Base-by-base conservation (phyloP, 2,329 filamentous ascomycete species). In the Trichoderma citrinoviride region DNA sequence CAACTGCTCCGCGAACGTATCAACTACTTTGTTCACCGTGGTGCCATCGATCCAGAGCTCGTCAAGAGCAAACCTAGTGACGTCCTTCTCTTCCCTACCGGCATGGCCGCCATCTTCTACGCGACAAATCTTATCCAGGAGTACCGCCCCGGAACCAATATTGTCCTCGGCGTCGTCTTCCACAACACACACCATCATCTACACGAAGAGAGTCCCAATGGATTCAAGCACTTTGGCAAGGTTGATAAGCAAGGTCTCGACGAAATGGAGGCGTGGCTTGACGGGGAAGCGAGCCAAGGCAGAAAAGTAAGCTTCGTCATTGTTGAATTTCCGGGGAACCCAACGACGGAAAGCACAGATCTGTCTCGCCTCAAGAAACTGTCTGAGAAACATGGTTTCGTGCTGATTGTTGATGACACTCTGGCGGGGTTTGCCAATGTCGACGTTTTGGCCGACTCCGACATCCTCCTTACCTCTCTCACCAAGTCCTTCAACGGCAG, bases 401-500 rank as follows among this genome's bases (percentile, higher is more conserved):
- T 81, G 56, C 67, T 83, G 52, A 73, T 82, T 17, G 70, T 81
- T 1, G 82, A 84, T 68, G 82, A 84, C 52, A 84, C 82, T 0
- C 67, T 82, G 52, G 77, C 76, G n/a, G 77, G 77, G 29, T 81
- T 81, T 62, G 78, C 73, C 69, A 84, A 83, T 69, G 71, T 84
- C 65, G 82, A 87, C 70, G 72, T 87, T 40, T 71, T 85, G 3
- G 68, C 73, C 5, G 74, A 77, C 0, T 79, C 80, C 1, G 84
- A 87, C 67, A 71, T 85, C 0, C 66, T 87, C 33, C 68, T 84
- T 17, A 81, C 81, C 0, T 83, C 80, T 25, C 75, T 87, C 17
- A 87, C 84, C n/a, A 87, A 87, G 72, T 79, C 79, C 1, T 87
- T 88, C 70, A 84, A 76, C 66, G 86, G 86, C 17, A 81, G 81